These are phyloP conservation scores for Annulohypoxylon truncatum DNA, from an alignment of 2,329 filamentous ascomycete genomes.

Conservation along the genomic window DNA sequence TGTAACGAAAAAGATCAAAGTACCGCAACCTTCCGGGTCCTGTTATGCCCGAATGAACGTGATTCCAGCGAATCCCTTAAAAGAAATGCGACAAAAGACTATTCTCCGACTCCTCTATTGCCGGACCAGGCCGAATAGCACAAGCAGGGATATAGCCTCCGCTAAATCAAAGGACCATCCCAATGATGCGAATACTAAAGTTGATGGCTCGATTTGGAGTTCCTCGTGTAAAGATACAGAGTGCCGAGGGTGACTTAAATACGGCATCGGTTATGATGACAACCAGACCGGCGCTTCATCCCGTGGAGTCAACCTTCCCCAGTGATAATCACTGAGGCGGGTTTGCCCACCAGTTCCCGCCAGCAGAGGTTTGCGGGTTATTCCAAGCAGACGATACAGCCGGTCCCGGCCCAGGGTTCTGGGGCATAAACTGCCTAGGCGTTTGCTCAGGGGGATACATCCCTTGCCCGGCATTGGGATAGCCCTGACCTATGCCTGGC, in stretches of 20 bases:
- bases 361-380: slow-evolving; percentile 71
- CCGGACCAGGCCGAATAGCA: slow-evolving; percentile 26
- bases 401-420: slow-evolving; percentile 64
- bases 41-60: slow-evolving; percentile 35
- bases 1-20: slow-evolving; percentile 19
- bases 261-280: slow-evolving; percentile 5
- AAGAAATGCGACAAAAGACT: slow-evolving; percentile 30
- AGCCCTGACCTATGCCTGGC: slow-evolving; percentile 69
- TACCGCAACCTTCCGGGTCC: slow-evolving; percentile 23
- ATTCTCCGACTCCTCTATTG: slow-evolving; percentile 41
- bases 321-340: slow-evolving; percentile 56
- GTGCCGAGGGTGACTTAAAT: slow-evolving; percentile 6
- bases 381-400: slow-evolving; percentile 65
- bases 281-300: neutral
- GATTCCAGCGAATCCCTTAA: slow-evolving; percentile 21
- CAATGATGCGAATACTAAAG: slow-evolving; percentile 15
- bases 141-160: slow-evolving; percentile 29
- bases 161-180: slow-evolving; percentile 31
- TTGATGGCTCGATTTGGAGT: slow-evolving; percentile 3
- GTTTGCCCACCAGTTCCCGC: slow-evolving; percentile 66
- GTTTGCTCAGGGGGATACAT: slow-evolving; percentile 73
- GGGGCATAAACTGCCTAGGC: slow-evolving; percentile 75
- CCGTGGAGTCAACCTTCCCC: neutral
- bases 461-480: slow-evolving; percentile 65
- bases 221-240: slow-evolving; percentile 12